Base-by-base conservation (phyloP, 140 eudicot species). In the Oenanthe javanica region DNA sequence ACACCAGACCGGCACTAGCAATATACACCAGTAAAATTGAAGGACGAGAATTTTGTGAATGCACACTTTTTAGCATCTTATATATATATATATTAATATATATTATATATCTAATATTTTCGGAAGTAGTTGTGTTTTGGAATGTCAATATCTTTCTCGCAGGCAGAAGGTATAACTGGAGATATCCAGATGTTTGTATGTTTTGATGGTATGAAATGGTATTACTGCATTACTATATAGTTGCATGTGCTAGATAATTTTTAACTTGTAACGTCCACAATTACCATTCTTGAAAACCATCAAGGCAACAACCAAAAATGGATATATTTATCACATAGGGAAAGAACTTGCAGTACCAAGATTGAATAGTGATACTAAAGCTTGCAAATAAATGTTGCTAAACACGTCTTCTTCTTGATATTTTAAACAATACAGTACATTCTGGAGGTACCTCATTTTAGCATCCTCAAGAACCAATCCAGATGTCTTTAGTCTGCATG, bases 1-100 rank as follows among this genome's bases (percentile, higher is more conserved):
- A 82, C 72, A 87, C 93, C 87, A 87, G 90, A 89, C 85, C 89
- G 81, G 79, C 86, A 87, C 74, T 89, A 85, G 82, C 84, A 61
- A 46, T 40, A 77, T 57, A 78, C 83, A 42, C 70, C 45, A 6
- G 49, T 36, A 43, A 78, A 48, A 59, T 81, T 27, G n/a, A 42
- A 71, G 76, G 46, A 42, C 76, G 15, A 36, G 82, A 16, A 46
- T 49, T 74, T 57, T 72, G 77, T 59, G 27, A 45, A 71, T 61
- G 78, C 74, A 42, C 75, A 72, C 76, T 79, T 72, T 79, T 78
- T 52, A 40, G 51, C 67, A 72, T 51, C 59, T 18, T 36, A 36
- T 36, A 36, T 36, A 36, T 36, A 36, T 36, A 82, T 75, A 48
- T 54, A 7, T 70, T 61, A 40, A 42, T 4, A 57, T n/a, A 61